These are phyloP conservation scores for Alternaria viburni DNA, from an alignment of 2,329 filamentous ascomycete species.

Conservation along the genomic window DNA sequence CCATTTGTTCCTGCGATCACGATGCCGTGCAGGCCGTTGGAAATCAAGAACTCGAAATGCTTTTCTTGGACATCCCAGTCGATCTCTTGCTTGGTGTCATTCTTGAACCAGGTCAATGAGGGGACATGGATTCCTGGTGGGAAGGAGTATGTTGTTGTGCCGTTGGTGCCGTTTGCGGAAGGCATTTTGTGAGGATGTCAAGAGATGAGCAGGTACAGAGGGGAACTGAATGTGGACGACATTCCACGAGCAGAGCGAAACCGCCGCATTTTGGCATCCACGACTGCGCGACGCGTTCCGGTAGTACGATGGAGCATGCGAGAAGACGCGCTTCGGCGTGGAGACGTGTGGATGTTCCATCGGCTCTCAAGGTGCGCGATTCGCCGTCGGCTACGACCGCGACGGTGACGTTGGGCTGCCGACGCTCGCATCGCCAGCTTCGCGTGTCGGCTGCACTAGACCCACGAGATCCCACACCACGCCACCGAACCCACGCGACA, in stretches of 20 bases:
- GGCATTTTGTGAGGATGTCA: conserved; percentile 27
- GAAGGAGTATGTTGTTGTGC: conserved; percentile 45
- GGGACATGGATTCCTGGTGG: conserved; percentile 64
- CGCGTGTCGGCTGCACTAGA: conserved; percentile 8
- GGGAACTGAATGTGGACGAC: neutral
- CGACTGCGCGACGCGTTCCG: conserved; percentile 26
- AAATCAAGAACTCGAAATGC: conserved; percentile 62
- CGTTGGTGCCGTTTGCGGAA: conserved; percentile 38
- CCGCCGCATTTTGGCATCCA: conserved; percentile 21
- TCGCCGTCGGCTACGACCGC: conserved; percentile 2
- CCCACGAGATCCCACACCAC: conserved; percentile 9
- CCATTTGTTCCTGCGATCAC: conserved; percentile 56
- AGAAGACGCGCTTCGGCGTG: neutral
- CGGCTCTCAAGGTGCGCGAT: conserved; percentile 7
- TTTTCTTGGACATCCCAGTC: conserved; percentile 62
- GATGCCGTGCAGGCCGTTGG: conserved; percentile 59
- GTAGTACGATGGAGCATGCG: conserved; percentile 16
- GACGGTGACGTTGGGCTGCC: neutral
- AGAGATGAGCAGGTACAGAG: neutral
- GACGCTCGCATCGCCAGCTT: neutral
- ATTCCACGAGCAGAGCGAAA: conserved; percentile 11
- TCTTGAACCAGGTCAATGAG: conserved; percentile 62
- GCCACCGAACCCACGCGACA: conserved; percentile 17
- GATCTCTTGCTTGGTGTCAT: conserved; percentile 58
- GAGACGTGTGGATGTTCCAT: conserved; percentile 1